Evolutionary conservation across 208 protist species (phyloP).

Genomic region (Leishmania tarentolae): DNA sequence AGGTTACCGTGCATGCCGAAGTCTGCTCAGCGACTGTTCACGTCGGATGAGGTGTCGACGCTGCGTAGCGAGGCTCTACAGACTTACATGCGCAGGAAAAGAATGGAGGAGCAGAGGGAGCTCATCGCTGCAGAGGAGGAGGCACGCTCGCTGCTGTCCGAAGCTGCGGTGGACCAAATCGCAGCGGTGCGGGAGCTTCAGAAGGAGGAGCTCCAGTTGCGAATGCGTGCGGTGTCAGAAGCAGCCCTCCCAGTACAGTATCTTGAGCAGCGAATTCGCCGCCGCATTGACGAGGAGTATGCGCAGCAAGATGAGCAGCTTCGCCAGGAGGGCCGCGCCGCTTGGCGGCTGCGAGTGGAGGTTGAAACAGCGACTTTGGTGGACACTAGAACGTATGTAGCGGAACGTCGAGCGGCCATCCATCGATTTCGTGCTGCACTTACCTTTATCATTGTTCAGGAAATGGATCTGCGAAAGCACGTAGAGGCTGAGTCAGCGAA

Average conservation of each 20-base stretch:
- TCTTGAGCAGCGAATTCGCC: slow-evolving; percentile 27
- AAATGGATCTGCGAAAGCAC: slow-evolving; percentile 25
- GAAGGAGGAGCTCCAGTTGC: neutral
- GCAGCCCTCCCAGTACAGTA: slow-evolving; percentile 22
- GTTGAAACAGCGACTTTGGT: neutral
- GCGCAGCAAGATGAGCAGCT: slow-evolving; percentile 19
- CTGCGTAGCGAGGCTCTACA: slow-evolving; percentile 21
- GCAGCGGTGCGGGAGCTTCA: slow-evolving; percentile 8
- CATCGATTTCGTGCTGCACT: slow-evolving; percentile 47
- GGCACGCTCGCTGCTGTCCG: slow-evolving; percentile 13
- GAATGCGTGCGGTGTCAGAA: slow-evolving; percentile 11
- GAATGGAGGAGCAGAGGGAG: slow-evolving; percentile 18
- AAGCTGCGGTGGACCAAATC: slow-evolving; percentile 10
- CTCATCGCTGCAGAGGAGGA: slow-evolving; percentile 15
- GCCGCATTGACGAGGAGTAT: slow-evolving; percentile 20
- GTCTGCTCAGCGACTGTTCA: slow-evolving; percentile 22
- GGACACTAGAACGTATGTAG: slow-evolving; percentile 1
- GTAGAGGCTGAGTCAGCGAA: slow-evolving; percentile 35
- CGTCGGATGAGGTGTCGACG: slow-evolving; percentile 10
- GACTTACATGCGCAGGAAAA: slow-evolving; percentile 9
- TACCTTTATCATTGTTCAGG: slow-evolving; percentile 61
- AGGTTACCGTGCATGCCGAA: slow-evolving; percentile 3
- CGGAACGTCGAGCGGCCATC: slow-evolving; percentile 22
- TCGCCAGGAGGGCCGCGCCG: slow-evolving; percentile 54
- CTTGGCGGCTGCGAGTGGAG: slow-evolving; percentile 47